Evolutionary conservation across 768 basidiomycete genomes (phyloP).

Genomic region (Pluteus cervinus): DNA sequence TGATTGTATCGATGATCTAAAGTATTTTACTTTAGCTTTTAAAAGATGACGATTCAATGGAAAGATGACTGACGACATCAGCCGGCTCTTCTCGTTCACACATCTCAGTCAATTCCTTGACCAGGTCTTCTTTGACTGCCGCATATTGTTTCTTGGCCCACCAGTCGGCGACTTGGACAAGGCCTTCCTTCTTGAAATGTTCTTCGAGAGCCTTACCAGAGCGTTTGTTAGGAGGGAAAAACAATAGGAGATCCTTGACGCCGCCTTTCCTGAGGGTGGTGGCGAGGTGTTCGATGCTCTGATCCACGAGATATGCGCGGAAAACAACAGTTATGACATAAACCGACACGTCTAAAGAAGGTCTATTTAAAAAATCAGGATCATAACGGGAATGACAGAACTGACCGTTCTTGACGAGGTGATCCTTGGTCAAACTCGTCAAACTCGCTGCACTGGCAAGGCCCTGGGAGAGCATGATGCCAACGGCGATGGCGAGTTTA

Average conservation of each 20-base stretch:
- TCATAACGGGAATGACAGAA: constrained; percentile 4
- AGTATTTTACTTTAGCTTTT: constrained; percentile 8
- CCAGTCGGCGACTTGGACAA: constrained; percentile 86
- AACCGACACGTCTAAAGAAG: constrained; percentile 62
- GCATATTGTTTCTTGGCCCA: constrained; percentile 88
- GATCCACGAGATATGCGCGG: constrained; percentile 73
- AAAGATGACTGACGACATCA: constrained; percentile 49
- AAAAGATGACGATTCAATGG: constrained; percentile 1
- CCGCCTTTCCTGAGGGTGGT: constrained; percentile 76
- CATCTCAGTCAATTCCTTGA: constrained; percentile 62
- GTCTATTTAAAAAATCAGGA: constrained; percentile 4
- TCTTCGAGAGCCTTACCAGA: constrained; percentile 71
- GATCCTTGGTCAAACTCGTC: constrained; percentile 83
- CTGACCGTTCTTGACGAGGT: constrained; percentile 90
- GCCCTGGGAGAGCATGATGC: constrained; percentile 80
- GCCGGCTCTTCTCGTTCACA: constrained; percentile 62
- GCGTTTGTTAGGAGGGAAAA: constrained; percentile 85
- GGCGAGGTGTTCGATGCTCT: constrained; percentile 87
- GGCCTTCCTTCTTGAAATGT: constrained; percentile 77
- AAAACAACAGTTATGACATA: constrained; percentile 74
- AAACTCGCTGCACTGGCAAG: constrained; percentile 75
- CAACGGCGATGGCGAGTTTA: constrained; percentile 77
- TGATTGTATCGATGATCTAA: constrained; percentile 75
- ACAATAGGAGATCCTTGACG: constrained; percentile 77
- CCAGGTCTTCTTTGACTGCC: constrained; percentile 72